Evolutionary conservation across 2,329 filamentous ascomycete species (phyloP).

Genomic region (Fusarium sp.): DNA sequence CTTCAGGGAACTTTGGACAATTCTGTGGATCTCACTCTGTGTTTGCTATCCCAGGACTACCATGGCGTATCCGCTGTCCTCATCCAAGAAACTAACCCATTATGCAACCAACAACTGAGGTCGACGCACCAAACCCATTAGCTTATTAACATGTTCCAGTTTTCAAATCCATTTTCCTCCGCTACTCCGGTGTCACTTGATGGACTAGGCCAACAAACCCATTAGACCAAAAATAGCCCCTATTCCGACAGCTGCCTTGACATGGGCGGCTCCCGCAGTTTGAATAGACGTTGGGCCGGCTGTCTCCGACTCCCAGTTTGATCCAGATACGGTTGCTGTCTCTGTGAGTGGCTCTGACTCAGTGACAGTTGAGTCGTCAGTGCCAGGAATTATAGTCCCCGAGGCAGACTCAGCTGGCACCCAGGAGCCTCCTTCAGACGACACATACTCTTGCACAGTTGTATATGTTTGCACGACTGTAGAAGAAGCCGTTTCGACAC

Average conservation of each 20-base stretch:
- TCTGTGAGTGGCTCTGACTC: constrained; percentile 13
- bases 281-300: constrained; percentile 35
- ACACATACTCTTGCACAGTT: constrained; percentile 28
- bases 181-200: neutral
- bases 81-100: constrained; percentile 38
- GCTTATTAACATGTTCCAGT: constrained; percentile 26
- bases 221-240: constrained; percentile 45
- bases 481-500: constrained; percentile 8
- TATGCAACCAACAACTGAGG: constrained; percentile 24
- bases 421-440: constrained; percentile 31
- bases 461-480: constrained; percentile 17
- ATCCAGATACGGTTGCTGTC: constrained; percentile 4
- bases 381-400: constrained; percentile 1
- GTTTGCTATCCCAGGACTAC: constrained; percentile 29
- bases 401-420: constrained; percentile 19
- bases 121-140: constrained; percentile 19
- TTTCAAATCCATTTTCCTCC: constrained; percentile 3
- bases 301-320: constrained; percentile 22
- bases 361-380: constrained; percentile 12
- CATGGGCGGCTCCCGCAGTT: constrained; percentile 40
- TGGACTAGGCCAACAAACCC: constrained; percentile 42
- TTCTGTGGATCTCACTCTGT: constrained; percentile 23
- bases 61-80: constrained; percentile 11
- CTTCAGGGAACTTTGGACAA: neutral
- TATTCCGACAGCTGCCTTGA: constrained; percentile 43